Evolutionary conservation across 345 rosid genomes (phyloP).

Genomic region (Turritis glabra): DNA sequence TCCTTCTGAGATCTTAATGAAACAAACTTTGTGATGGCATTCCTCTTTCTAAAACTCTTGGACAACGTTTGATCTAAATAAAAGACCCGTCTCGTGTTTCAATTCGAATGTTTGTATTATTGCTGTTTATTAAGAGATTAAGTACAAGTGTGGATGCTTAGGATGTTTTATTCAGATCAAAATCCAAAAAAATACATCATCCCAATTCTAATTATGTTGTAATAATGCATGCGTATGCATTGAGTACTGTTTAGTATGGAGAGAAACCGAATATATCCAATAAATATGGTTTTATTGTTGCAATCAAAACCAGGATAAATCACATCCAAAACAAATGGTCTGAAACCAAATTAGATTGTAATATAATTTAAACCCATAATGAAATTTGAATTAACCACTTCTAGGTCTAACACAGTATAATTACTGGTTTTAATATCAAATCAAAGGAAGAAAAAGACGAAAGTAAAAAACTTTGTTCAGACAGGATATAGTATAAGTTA

Average conservation of each 20-base stretch:
- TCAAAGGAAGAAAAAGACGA: conserved; percentile 12
- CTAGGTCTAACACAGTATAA: not conserved
- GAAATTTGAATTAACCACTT: conserved; percentile 13
- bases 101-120: not conserved
- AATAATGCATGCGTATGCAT: not conserved
- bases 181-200: not conserved
- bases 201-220: not conserved
- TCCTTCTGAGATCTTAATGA: conserved; percentile 15
- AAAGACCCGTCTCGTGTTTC: conserved; percentile 20
- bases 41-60: conserved; percentile 17
- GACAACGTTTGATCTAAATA: conserved; percentile 30
- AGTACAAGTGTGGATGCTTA: not conserved
- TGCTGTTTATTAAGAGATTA: not conserved
- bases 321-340: not conserved
- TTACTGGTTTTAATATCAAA: conserved; percentile 23
- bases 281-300: too few relatives aligned
- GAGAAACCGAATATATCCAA: not conserved
- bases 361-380: not conserved
- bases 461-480: conserved; percentile 17
- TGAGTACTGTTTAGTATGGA: not conserved
- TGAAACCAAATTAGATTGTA: not conserved
- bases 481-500: conserved; percentile 1
- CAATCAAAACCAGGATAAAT: too few relatives aligned
- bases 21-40: conserved; percentile 4
- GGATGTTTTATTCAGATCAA: not conserved